phyloP scores from a whole-genome alignment of 208 protist genomes.

The Kentomonas sorsogonicus region DNA sequence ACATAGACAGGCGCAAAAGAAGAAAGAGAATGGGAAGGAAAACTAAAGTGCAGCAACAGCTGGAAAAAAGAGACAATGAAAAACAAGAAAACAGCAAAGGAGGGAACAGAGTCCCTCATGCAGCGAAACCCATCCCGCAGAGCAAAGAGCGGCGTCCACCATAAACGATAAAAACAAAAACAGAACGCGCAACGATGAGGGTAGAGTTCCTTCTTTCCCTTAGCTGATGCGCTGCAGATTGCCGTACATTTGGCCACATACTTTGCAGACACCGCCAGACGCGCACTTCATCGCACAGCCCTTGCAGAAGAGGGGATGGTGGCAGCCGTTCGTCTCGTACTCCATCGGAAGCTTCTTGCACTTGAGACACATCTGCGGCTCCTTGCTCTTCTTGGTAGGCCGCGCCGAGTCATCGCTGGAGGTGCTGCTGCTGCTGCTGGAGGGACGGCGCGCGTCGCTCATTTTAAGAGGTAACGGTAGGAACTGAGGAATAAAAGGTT shows the following conservation, averaged over 20 bases:
- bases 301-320: constrained; percentile 74
- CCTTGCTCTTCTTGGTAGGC: too few relatives aligned
- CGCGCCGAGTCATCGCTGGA: too few relatives aligned
- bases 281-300: constrained; percentile 87
- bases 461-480: too few relatives aligned
- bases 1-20: neutral
- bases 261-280: constrained; percentile 83
- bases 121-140: neutral
- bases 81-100: constrained; percentile 3
- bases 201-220: neutral
- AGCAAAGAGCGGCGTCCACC: too few relatives aligned
- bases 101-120: constrained; percentile 3
- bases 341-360: constrained; percentile 50
- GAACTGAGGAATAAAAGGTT: too few relatives aligned
- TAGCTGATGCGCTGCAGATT: constrained; percentile 26
- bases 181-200: neutral
- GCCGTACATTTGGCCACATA: constrained; percentile 68
- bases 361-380: constrained; percentile 46
- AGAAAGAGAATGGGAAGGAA: constrained; percentile 3
- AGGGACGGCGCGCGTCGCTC: too few relatives aligned
- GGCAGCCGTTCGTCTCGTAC: constrained; percentile 69
- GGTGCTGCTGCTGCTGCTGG: too few relatives aligned
- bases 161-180: constrained; percentile 1
- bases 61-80: constrained; percentile 3
- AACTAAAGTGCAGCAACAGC: neutral